Evolutionary conservation across 257 asterid species (phyloP).

Genomic region (Thymus quinquecostatus): DNA sequence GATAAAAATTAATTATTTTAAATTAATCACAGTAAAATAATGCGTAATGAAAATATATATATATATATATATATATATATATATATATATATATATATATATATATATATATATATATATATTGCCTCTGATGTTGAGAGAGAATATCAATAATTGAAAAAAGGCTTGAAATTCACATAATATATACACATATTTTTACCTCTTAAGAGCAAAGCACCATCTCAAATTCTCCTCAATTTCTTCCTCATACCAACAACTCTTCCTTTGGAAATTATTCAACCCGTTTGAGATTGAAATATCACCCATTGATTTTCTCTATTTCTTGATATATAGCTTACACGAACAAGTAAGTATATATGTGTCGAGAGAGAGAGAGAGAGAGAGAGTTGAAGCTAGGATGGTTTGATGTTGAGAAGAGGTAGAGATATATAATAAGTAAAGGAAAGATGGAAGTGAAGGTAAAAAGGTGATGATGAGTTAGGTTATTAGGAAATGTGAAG

Average conservation of each 20-base stretch:
- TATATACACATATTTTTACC: constrained; percentile 43
- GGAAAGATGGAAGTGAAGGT: constrained; percentile 30
- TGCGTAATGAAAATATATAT: no score
- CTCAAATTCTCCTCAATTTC: constrained; percentile 91
- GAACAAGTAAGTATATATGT: background rate
- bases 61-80: no score
- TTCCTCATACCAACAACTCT: constrained; percentile 99
- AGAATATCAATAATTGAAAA: background rate
- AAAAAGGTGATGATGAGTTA: constrained; percentile 38
- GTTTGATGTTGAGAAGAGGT: constrained; percentile 25
- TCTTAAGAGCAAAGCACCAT: constrained; percentile 97
- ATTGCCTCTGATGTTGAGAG: no score
- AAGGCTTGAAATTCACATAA: background rate
- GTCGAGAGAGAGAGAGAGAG: constrained; percentile 17
- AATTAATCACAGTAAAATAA: no score
- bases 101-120: no score
- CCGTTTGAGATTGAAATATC: constrained; percentile 64
- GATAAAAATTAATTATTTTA: no score
- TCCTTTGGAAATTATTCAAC: constrained; percentile 54
- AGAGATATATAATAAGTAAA: constrained; percentile 39
- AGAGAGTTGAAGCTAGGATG: background rate
- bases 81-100: no score
- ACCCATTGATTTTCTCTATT: constrained; percentile 53
- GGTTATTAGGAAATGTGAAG: constrained; percentile 29
- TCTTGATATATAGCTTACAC: background rate